Percentiles rank a stretch among this genome's conserved stretches.
phyloP scores from a whole-genome alignment of 1,139 yeast genomes.

The Protomyces pachydermus region DNA sequence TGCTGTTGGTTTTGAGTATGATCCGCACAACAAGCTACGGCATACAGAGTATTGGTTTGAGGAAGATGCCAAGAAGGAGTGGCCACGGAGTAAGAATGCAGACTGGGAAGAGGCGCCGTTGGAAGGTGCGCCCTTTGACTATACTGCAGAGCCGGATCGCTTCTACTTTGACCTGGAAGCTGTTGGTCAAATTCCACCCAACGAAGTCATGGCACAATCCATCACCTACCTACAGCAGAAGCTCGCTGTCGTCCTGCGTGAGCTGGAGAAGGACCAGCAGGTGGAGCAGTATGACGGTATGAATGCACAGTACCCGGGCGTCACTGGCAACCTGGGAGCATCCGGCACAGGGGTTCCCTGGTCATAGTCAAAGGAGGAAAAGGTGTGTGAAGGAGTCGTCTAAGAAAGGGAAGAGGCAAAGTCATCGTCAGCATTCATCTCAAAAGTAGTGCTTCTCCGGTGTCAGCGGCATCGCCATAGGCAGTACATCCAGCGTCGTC shows the following conservation, averaged over 20 bases:
- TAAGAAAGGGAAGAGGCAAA: too few species aligned
- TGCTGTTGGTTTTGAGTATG: conserved; percentile 97
- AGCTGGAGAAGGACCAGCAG: conserved; percentile 47
- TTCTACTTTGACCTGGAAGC: conserved; percentile 85
- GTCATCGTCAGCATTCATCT: background rate
- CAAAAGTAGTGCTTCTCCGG: background rate
- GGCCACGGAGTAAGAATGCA: conserved; percentile 74
- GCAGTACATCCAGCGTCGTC: background rate
- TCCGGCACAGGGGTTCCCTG: background rate
- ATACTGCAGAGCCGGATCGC: conserved; percentile 69
- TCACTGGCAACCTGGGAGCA: background rate
- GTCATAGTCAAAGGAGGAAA: background rate
- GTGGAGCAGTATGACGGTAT: conserved; percentile 16
- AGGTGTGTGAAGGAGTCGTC: too few species aligned
- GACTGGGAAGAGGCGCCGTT: conserved; percentile 79
- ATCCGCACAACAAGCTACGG: conserved; percentile 96
- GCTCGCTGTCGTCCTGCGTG: conserved; percentile 82
- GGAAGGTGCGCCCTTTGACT: conserved; percentile 83
- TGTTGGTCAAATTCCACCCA: conserved; percentile 80
- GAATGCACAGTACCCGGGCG: background rate
- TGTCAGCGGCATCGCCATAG: background rate
- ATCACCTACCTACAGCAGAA: conserved; percentile 81
- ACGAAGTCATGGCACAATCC: conserved; percentile 77
- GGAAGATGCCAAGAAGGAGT: conserved; percentile 77
- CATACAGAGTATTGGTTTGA: conserved; percentile 98